A percentile compares a stretch with the other conserved stretches of the same genome.
phyloP scores from a whole-genome alignment of 1,284 basidiomycete genomes.

The Ganoderma sinense region DNA sequence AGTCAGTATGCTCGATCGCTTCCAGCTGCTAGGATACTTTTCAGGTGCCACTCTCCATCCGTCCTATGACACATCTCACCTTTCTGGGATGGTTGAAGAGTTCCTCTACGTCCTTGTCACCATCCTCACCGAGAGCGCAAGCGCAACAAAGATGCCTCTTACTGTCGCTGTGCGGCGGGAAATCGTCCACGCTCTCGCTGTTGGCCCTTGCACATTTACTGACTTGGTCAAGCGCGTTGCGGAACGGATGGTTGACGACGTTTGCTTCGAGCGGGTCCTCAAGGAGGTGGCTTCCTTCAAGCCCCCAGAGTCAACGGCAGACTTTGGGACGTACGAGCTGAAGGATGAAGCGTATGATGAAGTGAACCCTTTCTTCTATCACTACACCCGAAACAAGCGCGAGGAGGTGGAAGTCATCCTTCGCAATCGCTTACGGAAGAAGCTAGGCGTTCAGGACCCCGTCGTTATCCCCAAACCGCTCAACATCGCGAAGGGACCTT shows the following conservation, averaged over 20 bases:
- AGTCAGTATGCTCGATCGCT: conserved; percentile 90
- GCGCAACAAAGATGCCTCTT: conserved; percentile 76
- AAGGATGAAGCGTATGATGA: conserved; percentile 86
- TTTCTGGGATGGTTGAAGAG: conserved; percentile 92
- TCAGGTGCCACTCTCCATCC: conserved; percentile 64
- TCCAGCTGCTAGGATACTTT: conserved; percentile 85
- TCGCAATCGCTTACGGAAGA: conserved; percentile 73
- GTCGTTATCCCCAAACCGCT: conserved; percentile 81
- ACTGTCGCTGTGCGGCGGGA: conserved; percentile 80
- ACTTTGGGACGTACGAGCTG: conserved; percentile 89
- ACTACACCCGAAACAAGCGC: conserved; percentile 94
- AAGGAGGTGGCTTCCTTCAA: conserved; percentile 85
- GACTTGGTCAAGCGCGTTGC: conserved; percentile 93
- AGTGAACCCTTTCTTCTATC: conserved; percentile 96
- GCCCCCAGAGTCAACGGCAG: conserved; percentile 79
- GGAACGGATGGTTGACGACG: conserved; percentile 89
- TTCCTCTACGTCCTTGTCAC: conserved; percentile 89
- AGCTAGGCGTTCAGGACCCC: conserved; percentile 66
- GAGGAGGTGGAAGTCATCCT: conserved; percentile 92
- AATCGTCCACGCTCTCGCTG: conserved; percentile 90
- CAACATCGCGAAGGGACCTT: conserved; percentile 72
- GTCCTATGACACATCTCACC: conserved; percentile 75
- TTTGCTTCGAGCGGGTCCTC: conserved; percentile 85
- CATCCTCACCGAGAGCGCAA: conserved; percentile 85
- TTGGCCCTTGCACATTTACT: conserved; percentile 90